phyloP scores from a whole-genome alignment of 2,329 filamentous ascomycete species.

The Pseudogymnoascus sp. region DNA sequence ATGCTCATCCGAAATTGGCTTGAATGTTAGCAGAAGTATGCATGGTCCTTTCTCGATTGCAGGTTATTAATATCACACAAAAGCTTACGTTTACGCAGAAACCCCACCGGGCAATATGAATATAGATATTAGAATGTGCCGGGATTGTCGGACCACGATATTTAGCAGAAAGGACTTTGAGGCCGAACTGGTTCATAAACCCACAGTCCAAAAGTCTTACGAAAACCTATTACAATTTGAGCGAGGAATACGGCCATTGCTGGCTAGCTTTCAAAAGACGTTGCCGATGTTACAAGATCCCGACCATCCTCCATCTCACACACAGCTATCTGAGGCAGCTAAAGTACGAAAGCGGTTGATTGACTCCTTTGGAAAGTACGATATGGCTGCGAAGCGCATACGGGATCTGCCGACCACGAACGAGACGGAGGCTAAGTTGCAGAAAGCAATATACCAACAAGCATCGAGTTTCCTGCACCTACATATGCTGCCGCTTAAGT shows the following conservation, averaged over 20 bases:
- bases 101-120: slow-evolving; percentile 50
- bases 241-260: slow-evolving; percentile 57
- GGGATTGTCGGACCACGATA: slow-evolving; percentile 68
- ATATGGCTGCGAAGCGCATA: slow-evolving; percentile 59
- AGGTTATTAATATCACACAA: slow-evolving; percentile 23
- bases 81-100: slow-evolving; percentile 36
- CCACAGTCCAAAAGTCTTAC: slow-evolving; percentile 57
- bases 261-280: slow-evolving; percentile 63
- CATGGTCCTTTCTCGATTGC: slow-evolving; percentile 16
- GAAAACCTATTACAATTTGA: slow-evolving; percentile 64
- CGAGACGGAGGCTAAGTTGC: slow-evolving; percentile 54
- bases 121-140: slow-evolving; percentile 84
- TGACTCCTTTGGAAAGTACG: slow-evolving; percentile 65
- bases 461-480: slow-evolving; percentile 62
- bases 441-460: slow-evolving; percentile 62
- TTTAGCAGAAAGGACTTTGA: slow-evolving; percentile 63
- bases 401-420: slow-evolving; percentile 59
- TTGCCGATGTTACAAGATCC: slow-evolving; percentile 58
- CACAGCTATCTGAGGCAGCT: slow-evolving; percentile 58
- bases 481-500: slow-evolving; percentile 66
- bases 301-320: slow-evolving; percentile 38
- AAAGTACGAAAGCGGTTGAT: slow-evolving; percentile 65
- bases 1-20: slow-evolving; percentile 76
- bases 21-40: slow-evolving; percentile 65
- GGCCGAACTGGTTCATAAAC: slow-evolving; percentile 46